Conservation (phyloP, 257 asterid species). For the Lavandula angustifolia region DNA sequence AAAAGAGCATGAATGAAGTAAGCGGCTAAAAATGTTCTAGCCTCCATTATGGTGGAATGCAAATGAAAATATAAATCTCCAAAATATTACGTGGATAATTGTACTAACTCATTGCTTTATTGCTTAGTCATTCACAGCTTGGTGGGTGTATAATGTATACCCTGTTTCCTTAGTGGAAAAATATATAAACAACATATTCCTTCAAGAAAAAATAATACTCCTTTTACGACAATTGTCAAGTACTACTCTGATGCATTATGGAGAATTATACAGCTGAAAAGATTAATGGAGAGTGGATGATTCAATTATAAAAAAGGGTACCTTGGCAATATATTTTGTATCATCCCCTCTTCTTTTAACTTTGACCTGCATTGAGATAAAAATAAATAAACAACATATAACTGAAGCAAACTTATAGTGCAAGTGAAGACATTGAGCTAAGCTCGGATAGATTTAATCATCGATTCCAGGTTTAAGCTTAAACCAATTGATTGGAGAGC, state of each 20-base stretch:
- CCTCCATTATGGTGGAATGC: not conserved
- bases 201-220: not conserved
- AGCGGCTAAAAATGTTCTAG: conserved; percentile 8
- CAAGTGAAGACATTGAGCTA: conserved; percentile 12
- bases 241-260: not conserved
- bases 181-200: too few relatives aligned
- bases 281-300: conserved; percentile 1
- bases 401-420: conserved; percentile 27
- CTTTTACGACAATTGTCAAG: not conserved
- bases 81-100: not conserved
- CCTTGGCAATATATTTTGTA: conserved; percentile 90
- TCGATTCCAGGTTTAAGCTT: conserved; percentile 19
- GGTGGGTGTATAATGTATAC: conserved; percentile 5
- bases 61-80: conserved; percentile 4
- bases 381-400: conserved; percentile 22
- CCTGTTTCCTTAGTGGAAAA: not conserved
- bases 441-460: conserved; percentile 17
- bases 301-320: conserved; percentile 35
- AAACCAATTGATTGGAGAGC: not conserved
- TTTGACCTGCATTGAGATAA: conserved; percentile 66
- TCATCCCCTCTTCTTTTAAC: conserved; percentile 91
- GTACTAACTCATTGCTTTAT: conserved; percentile 8
- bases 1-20: conserved; percentile 3
- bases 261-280: conserved; percentile 8
- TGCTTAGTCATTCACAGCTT: conserved; percentile 22